phyloP scores from a whole-genome alignment of 2,329 filamentous ascomycete genomes.

The Hymenoscyphus linearis region DNA sequence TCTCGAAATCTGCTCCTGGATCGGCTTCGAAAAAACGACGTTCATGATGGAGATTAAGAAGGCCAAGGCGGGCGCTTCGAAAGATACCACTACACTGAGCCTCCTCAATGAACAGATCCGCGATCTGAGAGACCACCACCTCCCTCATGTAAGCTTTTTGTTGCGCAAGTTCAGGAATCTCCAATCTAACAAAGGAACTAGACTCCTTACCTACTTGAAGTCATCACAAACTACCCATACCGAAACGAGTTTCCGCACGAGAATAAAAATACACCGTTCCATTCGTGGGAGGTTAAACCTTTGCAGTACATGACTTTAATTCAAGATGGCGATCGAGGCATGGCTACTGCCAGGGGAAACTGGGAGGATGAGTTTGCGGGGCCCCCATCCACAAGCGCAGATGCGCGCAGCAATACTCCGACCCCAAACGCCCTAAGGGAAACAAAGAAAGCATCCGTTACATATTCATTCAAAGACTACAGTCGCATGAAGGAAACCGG shows the following conservation, averaged over 20 bases:
- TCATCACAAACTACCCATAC: slow-evolving; percentile 22
- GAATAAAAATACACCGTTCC: slow-evolving; percentile 27
- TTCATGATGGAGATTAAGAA: slow-evolving; percentile 16
- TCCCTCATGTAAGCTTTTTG: slow-evolving; percentile 23
- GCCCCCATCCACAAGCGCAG: slow-evolving; percentile 17
- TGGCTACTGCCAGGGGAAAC: slow-evolving; percentile 23
- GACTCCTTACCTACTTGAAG: slow-evolving; percentile 28
- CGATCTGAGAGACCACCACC: slow-evolving; percentile 18
- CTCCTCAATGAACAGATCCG: slow-evolving; percentile 23
- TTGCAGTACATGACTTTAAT: slow-evolving; percentile 32
- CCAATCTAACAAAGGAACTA: slow-evolving; percentile 8
- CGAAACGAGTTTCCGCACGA: slow-evolving; percentile 24
- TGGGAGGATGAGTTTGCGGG: slow-evolving; percentile 27
- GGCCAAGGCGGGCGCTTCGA: slow-evolving; percentile 6
- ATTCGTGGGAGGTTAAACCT: slow-evolving; percentile 26
- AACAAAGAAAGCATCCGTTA: slow-evolving; percentile 25
- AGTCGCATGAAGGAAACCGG: slow-evolving; percentile 29
- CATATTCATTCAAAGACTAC: slow-evolving; percentile 31
- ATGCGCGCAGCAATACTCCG: slow-evolving; percentile 25
- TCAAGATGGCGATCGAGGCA: slow-evolving; percentile 24
- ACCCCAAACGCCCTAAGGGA: slow-evolving; percentile 26
- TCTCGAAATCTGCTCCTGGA: not conserved
- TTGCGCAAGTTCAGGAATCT: slow-evolving; percentile 10
- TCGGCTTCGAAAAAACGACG: not conserved
- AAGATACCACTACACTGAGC: slow-evolving; percentile 11